Conservation (phyloP, 805 yeast species). For the Candida nitratophila region DNA sequence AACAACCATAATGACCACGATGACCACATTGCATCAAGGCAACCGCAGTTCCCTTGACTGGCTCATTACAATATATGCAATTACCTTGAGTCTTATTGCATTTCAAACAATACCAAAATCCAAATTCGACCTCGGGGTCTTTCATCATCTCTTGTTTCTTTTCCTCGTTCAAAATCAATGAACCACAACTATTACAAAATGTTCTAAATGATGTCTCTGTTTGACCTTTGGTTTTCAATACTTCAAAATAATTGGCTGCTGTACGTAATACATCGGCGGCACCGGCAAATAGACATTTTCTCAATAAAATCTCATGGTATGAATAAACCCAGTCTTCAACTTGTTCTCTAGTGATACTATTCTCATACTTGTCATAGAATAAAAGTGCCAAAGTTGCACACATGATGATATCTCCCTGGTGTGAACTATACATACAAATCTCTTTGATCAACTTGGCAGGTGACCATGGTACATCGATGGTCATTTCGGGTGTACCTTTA, state of each 20-base stretch:
- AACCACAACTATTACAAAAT: constrained; percentile 56
- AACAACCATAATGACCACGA: constrained; percentile 75
- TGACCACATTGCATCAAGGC: constrained; percentile 73
- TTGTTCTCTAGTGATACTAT: constrained; percentile 18
- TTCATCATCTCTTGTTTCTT: constrained; percentile 33
- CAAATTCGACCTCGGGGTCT: constrained; percentile 37
- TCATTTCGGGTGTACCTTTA: too few species aligned
- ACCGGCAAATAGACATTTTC: constrained; percentile 44
- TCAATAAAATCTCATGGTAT: constrained; percentile 48
- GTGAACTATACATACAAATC: constrained; percentile 46
- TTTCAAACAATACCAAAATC: constrained; percentile 80
- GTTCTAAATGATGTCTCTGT: constrained; percentile 39
- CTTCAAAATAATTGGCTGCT: constrained; percentile 21
- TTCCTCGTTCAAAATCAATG: constrained; percentile 51
- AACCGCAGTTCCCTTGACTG: constrained; percentile 65
- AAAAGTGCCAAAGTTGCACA: constrained; percentile 50
- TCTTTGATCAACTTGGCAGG: constrained; percentile 41
- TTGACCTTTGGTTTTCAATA: constrained; percentile 28
- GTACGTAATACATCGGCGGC: constrained; percentile 49
- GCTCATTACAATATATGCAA: constrained; percentile 75
- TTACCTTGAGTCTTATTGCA: constrained; percentile 55
- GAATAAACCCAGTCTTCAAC: constrained; percentile 49
- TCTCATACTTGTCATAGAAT: constrained; percentile 37
- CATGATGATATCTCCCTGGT: constrained; percentile 60
- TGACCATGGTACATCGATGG: constrained; percentile 48